Conservation (phyloP, 768 basidiomycete genomes). For the Arthromyces matolae region DNA sequence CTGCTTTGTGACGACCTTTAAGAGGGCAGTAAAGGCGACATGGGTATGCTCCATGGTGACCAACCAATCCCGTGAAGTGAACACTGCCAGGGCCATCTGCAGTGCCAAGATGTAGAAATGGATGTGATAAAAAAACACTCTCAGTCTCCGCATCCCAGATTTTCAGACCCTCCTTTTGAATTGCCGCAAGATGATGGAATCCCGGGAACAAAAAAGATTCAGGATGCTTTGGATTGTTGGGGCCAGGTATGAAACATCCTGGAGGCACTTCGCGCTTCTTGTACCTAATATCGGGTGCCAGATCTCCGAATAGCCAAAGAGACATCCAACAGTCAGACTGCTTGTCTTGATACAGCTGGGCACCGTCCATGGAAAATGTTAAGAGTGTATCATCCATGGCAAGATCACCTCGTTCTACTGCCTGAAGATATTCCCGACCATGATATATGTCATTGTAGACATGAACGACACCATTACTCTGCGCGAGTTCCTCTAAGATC, state of each 20-base stretch:
- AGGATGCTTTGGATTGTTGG: conserved; percentile 5
- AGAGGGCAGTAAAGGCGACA: conserved; percentile 34
- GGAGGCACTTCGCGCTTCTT: conserved; percentile 10
- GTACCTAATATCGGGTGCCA: conserved; percentile 11
- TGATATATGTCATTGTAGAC: conserved; percentile 8
- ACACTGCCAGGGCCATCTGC: conserved; percentile 32
- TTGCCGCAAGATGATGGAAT: conserved; percentile 24
- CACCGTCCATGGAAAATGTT: conserved; percentile 26
- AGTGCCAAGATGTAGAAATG: conserved; percentile 22
- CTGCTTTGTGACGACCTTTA: conserved; percentile 20
- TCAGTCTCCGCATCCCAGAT: conserved; percentile 27
- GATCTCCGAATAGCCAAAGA: conserved; percentile 27
- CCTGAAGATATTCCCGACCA: not conserved
- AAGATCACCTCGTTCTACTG: conserved; percentile 4
- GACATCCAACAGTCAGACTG: conserved; percentile 29
- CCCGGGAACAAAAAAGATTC: conserved; percentile 17
- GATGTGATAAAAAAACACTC: conserved; percentile 13
- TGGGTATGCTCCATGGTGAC: conserved; percentile 29
- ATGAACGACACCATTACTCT: not conserved
- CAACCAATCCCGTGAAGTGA: conserved; percentile 26
- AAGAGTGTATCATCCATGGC: conserved; percentile 20
- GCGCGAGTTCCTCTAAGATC: conserved; percentile 10
- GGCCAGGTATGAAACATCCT: conserved; percentile 22
- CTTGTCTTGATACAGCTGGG: conserved; percentile 29
- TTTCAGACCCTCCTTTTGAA: conserved; percentile 25